A percentile compares a stretch with the other conserved stretches of the same genome.
Evolutionary conservation across 257 asterid genomes (phyloP).

Genomic region (Fraxinus quadrangulata): DNA sequence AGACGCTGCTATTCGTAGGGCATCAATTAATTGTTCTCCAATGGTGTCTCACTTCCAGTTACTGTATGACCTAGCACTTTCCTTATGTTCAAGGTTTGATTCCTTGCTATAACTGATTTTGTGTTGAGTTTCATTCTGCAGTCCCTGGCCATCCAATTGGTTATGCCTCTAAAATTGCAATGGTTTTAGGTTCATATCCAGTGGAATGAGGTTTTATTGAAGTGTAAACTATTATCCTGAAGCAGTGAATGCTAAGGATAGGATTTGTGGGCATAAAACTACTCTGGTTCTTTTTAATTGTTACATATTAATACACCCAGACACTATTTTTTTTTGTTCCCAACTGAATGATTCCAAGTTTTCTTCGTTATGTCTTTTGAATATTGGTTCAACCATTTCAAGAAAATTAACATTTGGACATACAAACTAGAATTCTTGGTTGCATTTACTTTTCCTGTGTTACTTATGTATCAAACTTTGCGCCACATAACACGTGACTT

Average conservation of each 20-base stretch:
- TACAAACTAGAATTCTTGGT: not conserved
- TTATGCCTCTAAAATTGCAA: not conserved
- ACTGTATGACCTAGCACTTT: constrained; percentile 86
- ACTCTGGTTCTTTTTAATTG: not conserved
- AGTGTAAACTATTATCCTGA: constrained; percentile 17
- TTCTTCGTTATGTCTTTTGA: not conserved
- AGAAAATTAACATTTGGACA: not conserved
- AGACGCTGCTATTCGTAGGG: constrained; percentile 98
- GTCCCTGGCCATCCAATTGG: not conserved
- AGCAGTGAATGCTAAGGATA: constrained; percentile 10
- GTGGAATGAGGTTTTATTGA: constrained; percentile 7
- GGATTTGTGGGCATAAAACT: constrained; percentile 6
- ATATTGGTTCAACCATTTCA: constrained; percentile 5
- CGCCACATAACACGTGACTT: not conserved
- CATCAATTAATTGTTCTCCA: constrained; percentile 92
- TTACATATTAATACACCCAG: not conserved
- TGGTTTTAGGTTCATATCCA: constrained; percentile 17
- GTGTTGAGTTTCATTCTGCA: constrained; percentile 14
- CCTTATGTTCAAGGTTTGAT: constrained; percentile 85
- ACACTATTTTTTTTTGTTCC: not conserved
- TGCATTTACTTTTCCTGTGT: not conserved
- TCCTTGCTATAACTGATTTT: constrained; percentile 27
- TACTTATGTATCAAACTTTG: not conserved
- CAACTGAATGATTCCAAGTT: not conserved
- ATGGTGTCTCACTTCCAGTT: constrained; percentile 99